Evolutionary conservation across 345 rosid species (phyloP).

Genomic region (Alliaria petiolata): DNA sequence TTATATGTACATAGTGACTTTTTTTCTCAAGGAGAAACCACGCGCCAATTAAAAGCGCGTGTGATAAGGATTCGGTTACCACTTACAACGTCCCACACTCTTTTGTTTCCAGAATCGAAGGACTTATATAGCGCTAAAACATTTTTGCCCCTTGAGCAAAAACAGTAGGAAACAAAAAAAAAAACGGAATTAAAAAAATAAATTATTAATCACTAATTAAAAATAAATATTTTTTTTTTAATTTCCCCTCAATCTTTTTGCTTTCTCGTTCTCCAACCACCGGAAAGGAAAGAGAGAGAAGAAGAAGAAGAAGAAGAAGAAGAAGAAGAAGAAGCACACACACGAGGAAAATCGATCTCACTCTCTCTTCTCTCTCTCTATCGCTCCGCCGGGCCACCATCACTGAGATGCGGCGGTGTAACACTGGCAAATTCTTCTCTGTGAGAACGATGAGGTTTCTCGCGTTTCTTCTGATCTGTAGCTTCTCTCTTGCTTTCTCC

Average conservation of each 20-base stretch:
- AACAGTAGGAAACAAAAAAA: background rate
- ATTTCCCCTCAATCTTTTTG: constrained; percentile 16
- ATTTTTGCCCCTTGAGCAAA: no score
- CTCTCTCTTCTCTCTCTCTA: background rate
- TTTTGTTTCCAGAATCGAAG: constrained; percentile 6
- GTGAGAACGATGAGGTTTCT: constrained; percentile 31
- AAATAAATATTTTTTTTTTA: background rate
- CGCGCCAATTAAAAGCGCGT: constrained; percentile 28
- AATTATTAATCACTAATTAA: background rate
- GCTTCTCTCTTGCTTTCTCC: constrained; percentile 35
- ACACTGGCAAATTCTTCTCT: background rate
- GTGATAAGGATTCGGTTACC: constrained; percentile 7
- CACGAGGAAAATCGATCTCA: constrained; percentile 18
- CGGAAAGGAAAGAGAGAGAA: constrained; percentile 28
- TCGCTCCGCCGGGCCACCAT: constrained; percentile 14
- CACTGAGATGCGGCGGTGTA: constrained; percentile 26
- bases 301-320: no score
- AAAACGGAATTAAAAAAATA: background rate
- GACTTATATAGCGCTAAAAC: background rate
- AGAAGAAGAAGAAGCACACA: no score
- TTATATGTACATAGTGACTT: background rate
- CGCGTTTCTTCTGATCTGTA: constrained; percentile 38
- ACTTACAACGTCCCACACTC: background rate
- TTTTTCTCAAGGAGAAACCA: no score
- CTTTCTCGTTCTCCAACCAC: constrained; percentile 39